Base-by-base conservation (phyloP, 2,329 filamentous ascomycete species). In the Allantophomopsis lycopodina region DNA sequence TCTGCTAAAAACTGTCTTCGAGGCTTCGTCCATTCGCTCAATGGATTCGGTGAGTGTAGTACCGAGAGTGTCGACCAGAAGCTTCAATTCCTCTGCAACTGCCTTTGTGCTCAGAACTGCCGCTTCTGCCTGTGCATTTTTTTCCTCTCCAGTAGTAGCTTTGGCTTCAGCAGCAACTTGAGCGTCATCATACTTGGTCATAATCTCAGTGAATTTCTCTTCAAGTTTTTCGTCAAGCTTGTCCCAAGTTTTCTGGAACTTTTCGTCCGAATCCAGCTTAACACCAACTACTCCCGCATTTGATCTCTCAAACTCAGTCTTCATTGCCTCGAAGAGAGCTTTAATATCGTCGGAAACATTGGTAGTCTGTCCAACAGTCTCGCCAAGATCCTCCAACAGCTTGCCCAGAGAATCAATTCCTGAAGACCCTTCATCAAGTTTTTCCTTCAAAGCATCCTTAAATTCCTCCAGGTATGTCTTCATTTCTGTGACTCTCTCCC, bases 161-260 rank as follows among this genome's bases (percentile, higher is more conserved):
- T 83, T 83, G 36, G 83, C 79, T 35, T 93, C 83, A 21, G 85
- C 71, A 7, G 76, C 66, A 15, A 71, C 63, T 53, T 93, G 83
- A 46, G 88, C 79, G 44, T 91, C 85, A 40, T 95, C 88, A 53
- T 94, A 93, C 57, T 93, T 95, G 48, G 71, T 67, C 56, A 94
- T 76, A 17, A 98, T 68, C 47, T 87, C 83, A 42, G 73, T 73
- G 49, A 95, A 69, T 50, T 73, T 75, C 50, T 77, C 73, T 30
- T 77, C 75, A 35, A 80, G 62, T 55, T 75, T 77, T 43, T 58
- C 56, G 34, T 66, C 61, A 7, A 80, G 60, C 5, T 55, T 61
- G 7, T 76, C 69, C 15, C 70, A 69, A 0, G 69, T 68, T 43
- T 71, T 61, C 46, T 76, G 69, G 21, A 80, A 76, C 55, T 86